Base-by-base conservation (phyloP, 2,329 filamentous ascomycete genomes). In the Chalara sp. region DNA sequence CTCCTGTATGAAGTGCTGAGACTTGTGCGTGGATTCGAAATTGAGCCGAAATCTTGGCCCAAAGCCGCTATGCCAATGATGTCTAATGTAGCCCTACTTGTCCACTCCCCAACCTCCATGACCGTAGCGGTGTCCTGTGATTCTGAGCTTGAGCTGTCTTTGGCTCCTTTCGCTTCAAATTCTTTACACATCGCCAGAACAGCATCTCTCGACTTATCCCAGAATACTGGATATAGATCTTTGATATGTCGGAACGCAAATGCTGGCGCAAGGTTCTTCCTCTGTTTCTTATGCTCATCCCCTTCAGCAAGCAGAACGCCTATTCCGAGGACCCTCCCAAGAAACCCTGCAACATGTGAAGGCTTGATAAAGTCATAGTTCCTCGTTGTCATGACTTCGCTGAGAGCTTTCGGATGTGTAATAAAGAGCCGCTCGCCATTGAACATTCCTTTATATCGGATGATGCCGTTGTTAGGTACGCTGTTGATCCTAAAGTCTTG, bases 161-260 rank as follows among this genome's bases (percentile, higher is more conserved):
- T 44, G 6, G 44, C 51, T 46, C 46, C 51, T 40, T 46, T 44
- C 6, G 41, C 48, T 32, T 47, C 30, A 12, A 84, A 71, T 53
- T 85, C 77, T 58, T 11, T 65, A 53, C 5, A 52, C 66, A 95
- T 83, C 46, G 77, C 76, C 21, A 78, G 68, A 5, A 83, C 81
- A 59, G 84, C 78, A 64, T 92, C 84, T 6, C 77, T 68, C 1
- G 84, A 79, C 68, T 95, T 95, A 21, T 70, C 61, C 89, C 89
- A 96, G 67, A 96, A 95, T 5, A 86, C 71, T 0, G 89, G 85
- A 60, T 95, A 93, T 11, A 96, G 71, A 53, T 92, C 79, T 64
- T 93, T 95, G 65, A 95, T 75, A 61, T 95, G 87, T 28, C 89
- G 80, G 63, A 89, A 95, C n/a, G 83, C 77, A 66, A 96, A 96